Evolutionary conservation across 495 filamentous ascomycete genomes (phyloP), one percentile per base, ranked within the genome.

Genomic region (Gamarada debralockiae): DNA sequence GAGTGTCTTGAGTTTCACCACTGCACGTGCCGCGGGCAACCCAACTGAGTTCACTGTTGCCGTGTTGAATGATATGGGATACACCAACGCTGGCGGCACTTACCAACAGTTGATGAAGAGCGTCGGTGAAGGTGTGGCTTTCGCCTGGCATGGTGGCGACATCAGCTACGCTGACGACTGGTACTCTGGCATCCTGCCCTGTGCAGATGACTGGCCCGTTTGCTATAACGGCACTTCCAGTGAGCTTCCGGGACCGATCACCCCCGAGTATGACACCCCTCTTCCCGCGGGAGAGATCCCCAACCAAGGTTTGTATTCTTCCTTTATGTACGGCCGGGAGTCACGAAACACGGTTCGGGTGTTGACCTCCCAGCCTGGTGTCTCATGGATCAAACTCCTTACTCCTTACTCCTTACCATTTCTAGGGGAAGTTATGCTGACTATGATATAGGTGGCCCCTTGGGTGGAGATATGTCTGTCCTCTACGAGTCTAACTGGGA

Each of bases 401-500:
- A n/a, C n/a, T n/a, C n/a, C n/a, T n/a, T n/a, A n/a, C n/a, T n/a
- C n/a, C n/a, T n/a, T n/a, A n/a, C n/a, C n/a, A n/a, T n/a, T n/a
- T n/a, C n/a, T n/a, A n/a, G n/a, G n/a, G n/a, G n/a, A n/a, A n/a
- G n/a, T n/a, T n/a, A n/a, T n/a, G n/a, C n/a, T n/a, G n/a, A n/a
- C n/a, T n/a, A n/a, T n/a, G n/a, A n/a, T n/a, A n/a, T n/a, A n/a
- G n/a, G 76, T 58, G 64, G 72, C 33, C 68, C 73, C 14, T 48
- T 65, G 13, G 74, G 74, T 34, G 74, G 74, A 52, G 76, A 79
- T 46, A 75, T 78, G 69, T 75, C 67, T 27, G 62, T 72, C 6
- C 69, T 74, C 27, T 80, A 80, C 55, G 75, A 80, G 53, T 65
- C 70, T 2, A 79, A 80, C 47, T 63, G 78, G 20, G 75, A 80